Evolutionary conservation across 345 rosid species (phyloP), one percentile per base, ranked within the genome.

Genomic region (Eucalyptus marginata): DNA sequence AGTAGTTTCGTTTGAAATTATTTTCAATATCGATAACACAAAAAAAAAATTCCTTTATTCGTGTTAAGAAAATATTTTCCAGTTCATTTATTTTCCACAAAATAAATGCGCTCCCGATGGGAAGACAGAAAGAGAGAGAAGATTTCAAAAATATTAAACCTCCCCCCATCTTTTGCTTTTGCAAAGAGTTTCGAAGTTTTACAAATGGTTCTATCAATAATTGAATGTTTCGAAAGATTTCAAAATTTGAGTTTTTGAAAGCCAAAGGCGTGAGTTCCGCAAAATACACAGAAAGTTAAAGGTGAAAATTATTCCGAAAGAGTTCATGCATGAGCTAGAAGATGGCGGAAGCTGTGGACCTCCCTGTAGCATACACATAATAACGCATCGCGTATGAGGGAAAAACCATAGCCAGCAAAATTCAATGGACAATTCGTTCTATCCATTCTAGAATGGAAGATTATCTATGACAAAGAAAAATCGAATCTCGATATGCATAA

Each of bases 61-160:
- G 5, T 40, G 8, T 8, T 22, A 20, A 24, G 3, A 24, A 56
- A 22, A 9, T 4, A 2, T 8, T 54, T 54, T 56, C 10, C 9
- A 22, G 1, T 24, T 56, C 1, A 56, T 9, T 22, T 0, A 56
- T 56, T 22, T 56, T 0, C 0, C 27, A 9, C 25, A 9, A 56
- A 56, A 56, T 24, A 56, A 24, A 9, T 24, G 12, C 0, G 0
- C 8, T 22, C 1, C 1, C 9, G 24, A 0, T 56, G 13, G 1
- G 24, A 56, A 56, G 2, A 24, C 1, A 0, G 14, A 64, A n/a
- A 6, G 2, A 10, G 6, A 4, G 20, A 1, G 44, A 17, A 33
- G 36, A 15, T 66, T 66, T 66, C 1, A 7, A 31, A 31, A 66
- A 0, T 29, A 29, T 64, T 29, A 1, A 64, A 64, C 18, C 17